A percentile compares a stretch with the other conserved stretches of the same genome.
Conservation (phyloP, 495 filamentous ascomycete species). For the Penicillium tannophilum region DNA sequence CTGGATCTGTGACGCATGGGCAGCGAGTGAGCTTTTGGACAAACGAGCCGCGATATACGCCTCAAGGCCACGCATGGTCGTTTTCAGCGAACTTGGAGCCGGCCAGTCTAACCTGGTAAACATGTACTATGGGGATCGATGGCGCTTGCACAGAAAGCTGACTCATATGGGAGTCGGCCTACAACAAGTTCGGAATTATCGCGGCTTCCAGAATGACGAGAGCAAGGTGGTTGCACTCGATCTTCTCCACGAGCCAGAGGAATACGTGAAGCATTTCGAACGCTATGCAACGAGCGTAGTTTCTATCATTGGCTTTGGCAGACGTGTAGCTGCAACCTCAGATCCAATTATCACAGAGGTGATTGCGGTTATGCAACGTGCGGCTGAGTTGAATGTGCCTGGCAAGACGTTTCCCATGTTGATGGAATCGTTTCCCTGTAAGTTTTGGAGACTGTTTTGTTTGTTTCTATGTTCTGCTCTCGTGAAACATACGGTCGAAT, state of each 20-base stretch:
- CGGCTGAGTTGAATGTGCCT: slow-evolving; percentile 45
- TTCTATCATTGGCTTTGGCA: slow-evolving; percentile 45
- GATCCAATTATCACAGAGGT: slow-evolving; percentile 51
- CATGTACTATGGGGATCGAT: slow-evolving; percentile 62
- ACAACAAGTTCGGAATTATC: slow-evolving; percentile 61
- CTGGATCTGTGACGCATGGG: slow-evolving; percentile 67
- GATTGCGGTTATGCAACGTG: slow-evolving; percentile 41
- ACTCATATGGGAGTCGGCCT: slow-evolving; percentile 62
- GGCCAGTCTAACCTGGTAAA: slow-evolving; percentile 61
- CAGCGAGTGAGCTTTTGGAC: slow-evolving; percentile 54
- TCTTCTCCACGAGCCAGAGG: slow-evolving; percentile 34
- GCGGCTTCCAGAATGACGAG: slow-evolving; percentile 61
- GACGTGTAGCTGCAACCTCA: slow-evolving; percentile 34
- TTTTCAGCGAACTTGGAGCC: slow-evolving; percentile 45
- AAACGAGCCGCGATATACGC: slow-evolving; percentile 31
- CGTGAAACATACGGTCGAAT: not conserved
- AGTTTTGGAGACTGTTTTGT: not conserved
- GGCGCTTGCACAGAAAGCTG: slow-evolving; percentile 62
- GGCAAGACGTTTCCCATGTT: slow-evolving; percentile 64
- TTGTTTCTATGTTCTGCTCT: not conserved
- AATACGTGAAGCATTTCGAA: slow-evolving; percentile 45
- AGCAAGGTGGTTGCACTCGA: slow-evolving; percentile 43
- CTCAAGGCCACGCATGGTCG: slow-evolving; percentile 31
- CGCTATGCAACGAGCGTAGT: slow-evolving; percentile 48
- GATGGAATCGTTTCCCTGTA: slow-evolving; percentile 59